These are phyloP conservation scores for Chaetomium olivaceum DNA, from an alignment of 2,329 filamentous ascomycete species.

Conservation along the genomic window DNA sequence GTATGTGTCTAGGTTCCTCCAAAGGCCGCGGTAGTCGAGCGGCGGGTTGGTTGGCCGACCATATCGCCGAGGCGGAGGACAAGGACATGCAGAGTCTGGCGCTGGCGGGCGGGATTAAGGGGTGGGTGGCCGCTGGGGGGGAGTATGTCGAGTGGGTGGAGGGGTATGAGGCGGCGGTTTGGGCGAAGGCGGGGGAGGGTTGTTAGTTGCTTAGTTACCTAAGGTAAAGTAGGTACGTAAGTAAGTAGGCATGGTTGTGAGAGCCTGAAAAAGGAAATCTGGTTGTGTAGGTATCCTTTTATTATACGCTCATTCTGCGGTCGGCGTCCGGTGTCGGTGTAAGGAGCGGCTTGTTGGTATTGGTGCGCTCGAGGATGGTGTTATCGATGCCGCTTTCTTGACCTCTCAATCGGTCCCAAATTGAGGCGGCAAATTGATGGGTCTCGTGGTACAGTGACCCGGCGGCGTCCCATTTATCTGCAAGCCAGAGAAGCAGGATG, in stretches of 20 bases:
- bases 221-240: too few species aligned
- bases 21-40: slow-evolving; percentile 55
- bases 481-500: slow-evolving; percentile 12
- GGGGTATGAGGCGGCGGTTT: slow-evolving; percentile 44
- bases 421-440: not conserved
- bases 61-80: slow-evolving; percentile 46
- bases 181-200: slow-evolving; percentile 31
- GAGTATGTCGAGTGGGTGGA: slow-evolving; percentile 52
- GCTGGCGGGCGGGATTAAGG: slow-evolving; percentile 54
- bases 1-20: slow-evolving; percentile 60
- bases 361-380: too few species aligned
- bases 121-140: slow-evolving; percentile 51
- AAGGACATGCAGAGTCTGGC: slow-evolving; percentile 49
- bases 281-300: too few species aligned
- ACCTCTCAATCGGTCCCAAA: not conserved
- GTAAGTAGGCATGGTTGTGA: too few species aligned
- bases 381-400: not conserved
- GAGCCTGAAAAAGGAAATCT: too few species aligned
- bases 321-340: not conserved
- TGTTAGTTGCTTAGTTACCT: not conserved
- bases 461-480: slow-evolving; percentile 15
- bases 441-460: not conserved
- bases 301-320: not conserved
- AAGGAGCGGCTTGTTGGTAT: not conserved
- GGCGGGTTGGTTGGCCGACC: slow-evolving; percentile 57